Conservation (phyloP, 2,329 filamentous ascomycete genomes). For the Aspergillus cejpii region DNA sequence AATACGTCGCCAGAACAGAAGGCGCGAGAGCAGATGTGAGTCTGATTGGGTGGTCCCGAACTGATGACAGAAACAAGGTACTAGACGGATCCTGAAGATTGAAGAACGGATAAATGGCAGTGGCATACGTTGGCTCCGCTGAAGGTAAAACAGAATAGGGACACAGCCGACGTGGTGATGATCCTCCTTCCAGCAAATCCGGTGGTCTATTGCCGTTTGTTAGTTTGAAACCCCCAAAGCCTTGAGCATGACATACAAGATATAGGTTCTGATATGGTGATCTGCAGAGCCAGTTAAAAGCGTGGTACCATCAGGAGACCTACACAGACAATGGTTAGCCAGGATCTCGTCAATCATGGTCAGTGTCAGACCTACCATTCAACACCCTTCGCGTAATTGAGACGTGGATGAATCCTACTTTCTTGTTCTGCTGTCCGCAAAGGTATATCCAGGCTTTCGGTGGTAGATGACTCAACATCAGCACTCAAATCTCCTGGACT, state of each 20-base stretch:
- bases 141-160: constrained; percentile 44
- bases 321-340: constrained; percentile 12
- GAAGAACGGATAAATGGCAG: constrained; percentile 51
- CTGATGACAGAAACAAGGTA: constrained; percentile 47
- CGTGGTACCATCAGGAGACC: constrained; percentile 52
- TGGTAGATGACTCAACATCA: neutral
- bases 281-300: constrained; percentile 50
- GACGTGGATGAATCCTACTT: neutral
- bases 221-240: constrained; percentile 2
- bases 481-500: neutral
- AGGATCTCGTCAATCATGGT: constrained; percentile 1
- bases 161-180: constrained; percentile 34
- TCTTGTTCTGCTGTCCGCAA: neutral
- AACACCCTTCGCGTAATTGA: constrained; percentile 42
- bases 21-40: constrained; percentile 51
- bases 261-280: constrained; percentile 48
- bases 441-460: neutral
- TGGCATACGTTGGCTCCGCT: constrained; percentile 48
- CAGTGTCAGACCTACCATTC: constrained; percentile 35
- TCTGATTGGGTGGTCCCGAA: constrained; percentile 50
- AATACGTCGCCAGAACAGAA: constrained; percentile 47
- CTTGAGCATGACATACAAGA: constrained; percentile 39
- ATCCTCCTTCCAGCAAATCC: constrained; percentile 41
- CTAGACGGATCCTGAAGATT: constrained; percentile 46
- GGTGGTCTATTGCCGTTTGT: constrained; percentile 34